Percentiles rank a stretch among this genome's conserved stretches.
These are phyloP conservation scores for Aspergillus taichungensis DNA, from an alignment of 495 filamentous ascomycete genomes.

Conservation along the genomic window DNA sequence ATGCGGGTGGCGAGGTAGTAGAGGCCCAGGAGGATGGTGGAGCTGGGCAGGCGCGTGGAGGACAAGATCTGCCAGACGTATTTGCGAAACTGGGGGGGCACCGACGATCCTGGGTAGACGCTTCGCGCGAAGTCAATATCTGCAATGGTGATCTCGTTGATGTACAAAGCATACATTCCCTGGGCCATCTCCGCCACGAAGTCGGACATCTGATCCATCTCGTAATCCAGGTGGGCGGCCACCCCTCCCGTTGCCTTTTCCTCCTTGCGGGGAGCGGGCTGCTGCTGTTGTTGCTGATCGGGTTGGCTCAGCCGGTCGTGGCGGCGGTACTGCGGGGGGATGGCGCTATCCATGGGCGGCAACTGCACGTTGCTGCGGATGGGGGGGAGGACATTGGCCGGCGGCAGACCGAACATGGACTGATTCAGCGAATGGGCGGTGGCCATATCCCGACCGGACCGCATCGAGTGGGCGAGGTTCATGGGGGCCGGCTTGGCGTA, in stretches of 20 bases:
- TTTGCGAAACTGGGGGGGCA: constrained; percentile 78
- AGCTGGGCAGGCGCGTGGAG: constrained; percentile 88
- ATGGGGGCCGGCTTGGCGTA: constrained; percentile 35
- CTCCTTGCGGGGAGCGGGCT: constrained; percentile 29
- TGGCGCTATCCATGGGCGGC: constrained; percentile 35
- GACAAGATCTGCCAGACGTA: constrained; percentile 91
- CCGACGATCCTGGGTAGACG: constrained; percentile 56
- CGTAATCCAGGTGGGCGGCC: constrained; percentile 93
- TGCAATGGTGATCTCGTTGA: constrained; percentile 52
- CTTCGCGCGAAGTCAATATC: constrained; percentile 72
- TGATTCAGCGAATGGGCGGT: constrained; percentile 22
- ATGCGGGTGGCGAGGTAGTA: constrained; percentile 81
- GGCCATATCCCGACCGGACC: constrained; percentile 23
- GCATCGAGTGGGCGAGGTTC: constrained; percentile 25
- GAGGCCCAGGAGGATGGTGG: constrained; percentile 88
- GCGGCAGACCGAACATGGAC: constrained; percentile 32
- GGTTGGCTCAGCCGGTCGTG: constrained; percentile 30
- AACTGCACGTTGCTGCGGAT: constrained; percentile 35
- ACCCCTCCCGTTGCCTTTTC: constrained; percentile 71
- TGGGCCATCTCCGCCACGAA: constrained; percentile 93
- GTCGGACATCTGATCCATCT: constrained; percentile 96
- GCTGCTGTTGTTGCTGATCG: constrained; percentile 21
- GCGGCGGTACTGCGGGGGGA: constrained; percentile 37
- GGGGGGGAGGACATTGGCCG: constrained; percentile 30
- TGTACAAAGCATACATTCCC: constrained; percentile 62